Evolutionary conservation across 176 grass and related monocot genomes (phyloP).

Genomic region (Oryza longistaminata): DNA sequence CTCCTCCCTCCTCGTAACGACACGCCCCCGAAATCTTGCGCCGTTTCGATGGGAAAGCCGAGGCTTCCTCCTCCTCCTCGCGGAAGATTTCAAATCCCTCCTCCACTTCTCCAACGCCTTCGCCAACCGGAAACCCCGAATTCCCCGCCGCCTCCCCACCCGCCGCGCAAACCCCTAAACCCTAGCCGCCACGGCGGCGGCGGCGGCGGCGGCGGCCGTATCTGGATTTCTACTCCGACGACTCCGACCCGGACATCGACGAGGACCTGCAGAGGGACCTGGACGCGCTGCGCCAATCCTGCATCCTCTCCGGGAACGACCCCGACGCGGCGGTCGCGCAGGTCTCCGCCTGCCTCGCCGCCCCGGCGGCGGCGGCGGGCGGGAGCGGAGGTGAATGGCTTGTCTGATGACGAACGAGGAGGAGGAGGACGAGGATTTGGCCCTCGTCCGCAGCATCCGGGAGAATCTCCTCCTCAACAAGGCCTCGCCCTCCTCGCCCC

Average conservation of each 20-base stretch:
- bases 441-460: slow-evolving; percentile 64
- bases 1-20: neutral
- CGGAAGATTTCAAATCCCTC: slow-evolving; percentile 33
- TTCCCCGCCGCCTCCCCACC: neutral
- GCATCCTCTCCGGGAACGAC: slow-evolving; percentile 55
- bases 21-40: neutral
- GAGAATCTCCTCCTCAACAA: slow-evolving; percentile 49
- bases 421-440: slow-evolving; percentile 52
- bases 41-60: neutral
- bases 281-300: slow-evolving; percentile 63
- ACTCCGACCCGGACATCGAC: slow-evolving; percentile 59
- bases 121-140: neutral
- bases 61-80: neutral
- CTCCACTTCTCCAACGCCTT: neutral
- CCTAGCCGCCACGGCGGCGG: slow-evolving; percentile 7
- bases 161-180: slow-evolving; percentile 15
- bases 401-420: slow-evolving; percentile 42
- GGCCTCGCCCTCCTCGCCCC: slow-evolving; percentile 28
- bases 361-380: neutral
- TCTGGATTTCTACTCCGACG: slow-evolving; percentile 52
- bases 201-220: neutral
- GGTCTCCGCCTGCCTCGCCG: slow-evolving; percentile 18
- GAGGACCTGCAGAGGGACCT: slow-evolving; percentile 62
- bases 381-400: neutral
- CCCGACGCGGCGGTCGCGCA: slow-evolving; percentile 35